These are phyloP conservation scores for Capillidium rhysosporum DNA, from an alignment of 371 early-diverging fungal species.

Conservation along the genomic window DNA sequence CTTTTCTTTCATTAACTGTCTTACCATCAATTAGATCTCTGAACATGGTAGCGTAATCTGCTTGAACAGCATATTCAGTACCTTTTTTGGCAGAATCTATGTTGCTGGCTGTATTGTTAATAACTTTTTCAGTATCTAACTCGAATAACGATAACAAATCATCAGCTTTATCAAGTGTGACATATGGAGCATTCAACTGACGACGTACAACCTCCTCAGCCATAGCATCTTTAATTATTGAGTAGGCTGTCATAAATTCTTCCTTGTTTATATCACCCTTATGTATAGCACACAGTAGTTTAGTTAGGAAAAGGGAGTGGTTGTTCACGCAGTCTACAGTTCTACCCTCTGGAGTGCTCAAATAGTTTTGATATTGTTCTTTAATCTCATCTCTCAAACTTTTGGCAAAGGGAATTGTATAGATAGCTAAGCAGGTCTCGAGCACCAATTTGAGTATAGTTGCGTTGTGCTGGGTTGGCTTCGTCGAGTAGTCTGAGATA, in stretches of 20 bases:
- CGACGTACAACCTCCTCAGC: constrained; percentile 18
- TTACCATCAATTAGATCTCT: constrained; percentile 5
- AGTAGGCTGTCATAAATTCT: constrained; percentile 10
- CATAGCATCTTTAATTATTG: background rate
- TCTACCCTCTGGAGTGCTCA: constrained; percentile 11
- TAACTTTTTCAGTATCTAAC: background rate
- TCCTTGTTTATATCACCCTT: constrained; percentile 13
- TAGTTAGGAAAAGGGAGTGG: constrained; percentile 15
- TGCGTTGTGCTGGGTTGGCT: constrained; percentile 14
- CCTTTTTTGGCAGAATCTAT: background rate
- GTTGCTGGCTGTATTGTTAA: background rate
- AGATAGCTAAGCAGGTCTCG: constrained; percentile 18
- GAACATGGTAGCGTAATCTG: constrained; percentile 5
- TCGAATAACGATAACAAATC: background rate
- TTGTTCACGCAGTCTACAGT: constrained; percentile 17
- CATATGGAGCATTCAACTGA: constrained; percentile 11
- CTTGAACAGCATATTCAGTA: constrained; percentile 4
- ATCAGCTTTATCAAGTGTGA: constrained; percentile 2
- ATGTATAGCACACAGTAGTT: constrained; percentile 15
- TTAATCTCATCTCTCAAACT: constrained; percentile 13
- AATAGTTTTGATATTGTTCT: constrained; percentile 12
- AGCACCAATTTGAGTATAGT: constrained; percentile 15
- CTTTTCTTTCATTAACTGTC: no score
- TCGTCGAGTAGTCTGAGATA: constrained; percentile 4
- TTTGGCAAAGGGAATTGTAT: constrained; percentile 8